Conservation (phyloP, 106 monocot species). For the Allium cepa region DNA sequence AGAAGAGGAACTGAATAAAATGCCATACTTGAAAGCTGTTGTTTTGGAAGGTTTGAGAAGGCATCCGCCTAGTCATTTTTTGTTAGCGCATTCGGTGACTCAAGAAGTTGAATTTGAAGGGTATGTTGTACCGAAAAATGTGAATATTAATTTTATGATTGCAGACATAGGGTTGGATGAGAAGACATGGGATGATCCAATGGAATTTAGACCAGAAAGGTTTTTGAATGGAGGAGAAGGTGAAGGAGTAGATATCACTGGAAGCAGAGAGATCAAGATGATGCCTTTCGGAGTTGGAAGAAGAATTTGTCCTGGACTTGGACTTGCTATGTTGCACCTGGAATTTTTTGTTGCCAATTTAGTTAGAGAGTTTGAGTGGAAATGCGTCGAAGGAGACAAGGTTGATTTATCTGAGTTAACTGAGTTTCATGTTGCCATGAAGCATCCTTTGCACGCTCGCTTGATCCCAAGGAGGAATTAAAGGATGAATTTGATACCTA, state of each 20-base stretch:
- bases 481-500: background rate
- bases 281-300: constrained; percentile 31
- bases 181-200: constrained; percentile 15
- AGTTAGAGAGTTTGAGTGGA: constrained; percentile 24
- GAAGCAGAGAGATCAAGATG: constrained; percentile 22
- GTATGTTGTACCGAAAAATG: constrained; percentile 15
- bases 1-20: constrained; percentile 14
- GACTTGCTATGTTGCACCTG: constrained; percentile 13
- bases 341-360: constrained; percentile 18
- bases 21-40: constrained; percentile 34
- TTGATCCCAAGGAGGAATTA: constrained; percentile 9
- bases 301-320: constrained; percentile 18
- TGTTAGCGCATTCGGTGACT: constrained; percentile 21
- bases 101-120: constrained; percentile 20
- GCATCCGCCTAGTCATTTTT: constrained; percentile 26
- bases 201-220: constrained; percentile 27
- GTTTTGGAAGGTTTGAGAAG: constrained; percentile 28
- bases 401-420: constrained; percentile 16
- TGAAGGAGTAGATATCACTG: constrained; percentile 10
- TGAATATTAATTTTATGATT: constrained; percentile 18
- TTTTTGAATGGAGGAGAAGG: constrained; percentile 14
- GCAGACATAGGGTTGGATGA: constrained; percentile 9
- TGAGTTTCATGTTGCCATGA: background rate
- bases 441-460: constrained; percentile 15
- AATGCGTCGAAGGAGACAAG: background rate